Percentiles rank a stretch among this genome's conserved stretches.
phyloP scores from a whole-genome alignment of 371 early-diverging fungal species.

The Mortierella sp. region DNA sequence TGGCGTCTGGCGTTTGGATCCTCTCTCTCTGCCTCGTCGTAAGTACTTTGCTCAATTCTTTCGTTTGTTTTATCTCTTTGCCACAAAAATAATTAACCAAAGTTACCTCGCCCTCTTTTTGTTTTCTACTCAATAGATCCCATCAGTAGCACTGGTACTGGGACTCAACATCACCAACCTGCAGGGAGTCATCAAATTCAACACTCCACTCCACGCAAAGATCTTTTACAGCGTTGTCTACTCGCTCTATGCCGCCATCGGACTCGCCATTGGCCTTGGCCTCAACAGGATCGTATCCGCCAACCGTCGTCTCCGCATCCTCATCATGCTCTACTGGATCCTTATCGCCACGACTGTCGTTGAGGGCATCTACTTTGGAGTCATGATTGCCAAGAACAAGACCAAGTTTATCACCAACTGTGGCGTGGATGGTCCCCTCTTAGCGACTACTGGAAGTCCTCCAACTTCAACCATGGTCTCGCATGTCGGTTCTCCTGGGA shows the following conservation, averaged over 20 bases:
- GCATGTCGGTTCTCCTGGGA: background rate
- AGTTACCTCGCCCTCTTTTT: too few species aligned
- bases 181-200: slow-evolving; percentile 21
- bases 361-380: slow-evolving; percentile 54
- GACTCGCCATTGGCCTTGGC: slow-evolving; percentile 11
- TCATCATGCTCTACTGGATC: slow-evolving; percentile 47
- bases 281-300: background rate
- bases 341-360: slow-evolving; percentile 29
- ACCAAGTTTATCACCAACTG: slow-evolving; percentile 40
- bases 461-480: too few species aligned
- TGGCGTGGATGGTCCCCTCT: background rate
- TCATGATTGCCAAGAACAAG: slow-evolving; percentile 41
- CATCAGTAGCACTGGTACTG: slow-evolving; percentile 37
- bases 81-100: background rate
- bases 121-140: slow-evolving; percentile 20
- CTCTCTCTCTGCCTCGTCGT: slow-evolving; percentile 29
- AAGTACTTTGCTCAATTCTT: background rate
- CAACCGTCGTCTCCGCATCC: slow-evolving; percentile 17
- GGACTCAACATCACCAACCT: slow-evolving; percentile 34
- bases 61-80: too few species aligned
- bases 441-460: background rate
- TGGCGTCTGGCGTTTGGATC: slow-evolving; percentile 26
- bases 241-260: slow-evolving; percentile 34
- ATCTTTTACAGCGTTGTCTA: slow-evolving; percentile 38
- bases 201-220: slow-evolving; percentile 30